Conservation (phyloP, 164 flowering plant genomes). For the Chimonanthus praecox region DNA sequence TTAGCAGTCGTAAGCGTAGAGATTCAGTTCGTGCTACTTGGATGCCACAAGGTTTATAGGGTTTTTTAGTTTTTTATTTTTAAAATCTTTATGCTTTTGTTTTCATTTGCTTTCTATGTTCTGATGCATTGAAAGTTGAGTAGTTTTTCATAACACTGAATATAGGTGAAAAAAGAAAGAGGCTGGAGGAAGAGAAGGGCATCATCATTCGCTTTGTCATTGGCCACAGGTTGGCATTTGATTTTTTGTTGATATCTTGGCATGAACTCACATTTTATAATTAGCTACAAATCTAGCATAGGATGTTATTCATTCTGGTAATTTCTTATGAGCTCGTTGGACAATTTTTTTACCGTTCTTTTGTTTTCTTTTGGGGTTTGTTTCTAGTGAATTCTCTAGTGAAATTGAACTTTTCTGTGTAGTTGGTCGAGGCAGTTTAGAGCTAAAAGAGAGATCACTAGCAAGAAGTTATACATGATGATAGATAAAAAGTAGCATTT, state of each 20-base stretch:
- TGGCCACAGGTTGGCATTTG: slow-evolving; percentile 72
- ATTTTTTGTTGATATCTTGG: neutral
- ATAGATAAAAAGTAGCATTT: neutral
- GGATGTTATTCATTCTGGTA: neutral
- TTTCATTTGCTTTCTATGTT: neutral
- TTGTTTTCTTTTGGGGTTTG: neutral
- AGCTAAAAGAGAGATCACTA: neutral
- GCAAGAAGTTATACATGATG: neutral
- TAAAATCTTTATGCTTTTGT: neutral
- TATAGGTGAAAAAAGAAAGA: slow-evolving; percentile 72
- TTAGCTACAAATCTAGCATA: neutral
- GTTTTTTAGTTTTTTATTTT: neutral
- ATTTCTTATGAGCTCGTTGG: neutral
- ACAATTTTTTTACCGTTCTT: too few species aligned
- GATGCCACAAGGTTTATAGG: slow-evolving; percentile 80
- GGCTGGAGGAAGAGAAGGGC: slow-evolving; percentile 95
- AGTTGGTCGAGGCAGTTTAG: neutral
- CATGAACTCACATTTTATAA: neutral
- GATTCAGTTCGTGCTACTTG: slow-evolving; percentile 96
- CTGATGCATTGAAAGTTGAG: neutral
- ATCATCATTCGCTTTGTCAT: slow-evolving; percentile 85
- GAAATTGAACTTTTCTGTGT: neutral
- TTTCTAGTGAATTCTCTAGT: neutral
- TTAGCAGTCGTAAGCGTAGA: slow-evolving; percentile 92
- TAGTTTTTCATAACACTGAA: neutral